Evolutionary conservation across 352 stramenopile genomes (phyloP).

Genomic region (Saprolegnia parasitica): DNA sequence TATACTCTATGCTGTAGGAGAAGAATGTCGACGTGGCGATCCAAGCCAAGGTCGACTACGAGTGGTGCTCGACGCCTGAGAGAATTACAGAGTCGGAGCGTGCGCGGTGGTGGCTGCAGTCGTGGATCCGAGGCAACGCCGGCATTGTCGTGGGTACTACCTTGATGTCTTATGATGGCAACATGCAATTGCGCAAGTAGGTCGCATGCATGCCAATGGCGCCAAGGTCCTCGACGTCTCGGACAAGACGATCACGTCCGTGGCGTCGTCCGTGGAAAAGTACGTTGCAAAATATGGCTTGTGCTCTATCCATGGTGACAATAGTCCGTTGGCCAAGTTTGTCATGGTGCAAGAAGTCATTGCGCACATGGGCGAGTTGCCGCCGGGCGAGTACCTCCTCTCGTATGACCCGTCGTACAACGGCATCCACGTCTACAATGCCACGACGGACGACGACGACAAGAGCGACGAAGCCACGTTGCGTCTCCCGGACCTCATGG

Average conservation of each 20-base stretch:
- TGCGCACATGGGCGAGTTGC: conserved; percentile 12
- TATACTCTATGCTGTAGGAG: conserved; percentile 3
- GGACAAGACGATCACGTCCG: conserved; percentile 16
- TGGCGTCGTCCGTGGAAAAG: conserved; percentile 17
- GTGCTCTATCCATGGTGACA: not conserved
- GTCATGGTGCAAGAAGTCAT: conserved; percentile 11
- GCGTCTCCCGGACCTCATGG: conserved; percentile 1
- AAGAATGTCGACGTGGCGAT: conserved; percentile 41
- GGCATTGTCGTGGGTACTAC: conserved; percentile 38
- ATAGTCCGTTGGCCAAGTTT: conserved; percentile 25
- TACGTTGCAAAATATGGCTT: conserved; percentile 11
- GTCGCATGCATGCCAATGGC: conserved; percentile 10
- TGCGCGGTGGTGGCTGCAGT: conserved; percentile 65
- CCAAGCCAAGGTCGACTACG: conserved; percentile 69
- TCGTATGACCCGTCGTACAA: not conserved
- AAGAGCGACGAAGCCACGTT: not conserved
- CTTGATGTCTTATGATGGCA: not conserved
- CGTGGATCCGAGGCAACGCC: conserved; percentile 67
- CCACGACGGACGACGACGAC: not conserved
- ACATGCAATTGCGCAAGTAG: not conserved
- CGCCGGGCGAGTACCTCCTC: conserved; percentile 11
- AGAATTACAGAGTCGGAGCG: conserved; percentile 56
- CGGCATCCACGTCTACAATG: conserved; percentile 6
- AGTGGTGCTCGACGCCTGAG: conserved; percentile 46
- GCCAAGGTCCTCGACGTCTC: not conserved